A percentile compares a stretch with the other conserved stretches of the same genome.
Evolutionary conservation across 768 basidiomycete genomes (phyloP).

Genomic region (Suillus hirtellus): DNA sequence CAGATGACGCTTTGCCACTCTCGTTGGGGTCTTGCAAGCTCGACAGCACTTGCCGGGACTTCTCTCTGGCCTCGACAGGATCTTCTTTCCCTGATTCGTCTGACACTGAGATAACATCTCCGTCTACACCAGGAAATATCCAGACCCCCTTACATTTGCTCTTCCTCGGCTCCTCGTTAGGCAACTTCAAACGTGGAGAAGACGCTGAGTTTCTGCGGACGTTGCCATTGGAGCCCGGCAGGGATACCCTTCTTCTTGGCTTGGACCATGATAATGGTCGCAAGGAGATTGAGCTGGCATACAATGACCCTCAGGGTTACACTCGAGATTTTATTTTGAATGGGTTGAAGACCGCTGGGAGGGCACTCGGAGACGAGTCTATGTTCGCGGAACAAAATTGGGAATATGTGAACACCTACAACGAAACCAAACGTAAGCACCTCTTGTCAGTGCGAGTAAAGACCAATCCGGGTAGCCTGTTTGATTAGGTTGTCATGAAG

Average conservation of each 20-base stretch:
- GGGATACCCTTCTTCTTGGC: constrained; percentile 88
- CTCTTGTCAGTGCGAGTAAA: constrained; percentile 1
- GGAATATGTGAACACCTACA: constrained; percentile 67
- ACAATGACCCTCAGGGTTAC: constrained; percentile 77
- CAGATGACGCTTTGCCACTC: constrained; percentile 7
- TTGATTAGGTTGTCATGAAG: constrained; percentile 75
- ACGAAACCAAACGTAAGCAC: constrained; percentile 51
- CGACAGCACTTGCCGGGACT: constrained; percentile 24
- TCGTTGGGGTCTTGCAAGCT: constrained; percentile 15
- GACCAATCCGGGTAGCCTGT: neutral
- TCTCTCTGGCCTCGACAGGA: constrained; percentile 41
- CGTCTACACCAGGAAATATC: constrained; percentile 48
- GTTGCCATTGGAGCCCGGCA: constrained; percentile 74
- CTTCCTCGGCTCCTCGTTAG: constrained; percentile 90
- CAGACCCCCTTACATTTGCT: constrained; percentile 73
- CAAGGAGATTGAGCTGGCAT: constrained; percentile 76
- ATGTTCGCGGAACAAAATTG: constrained; percentile 69
- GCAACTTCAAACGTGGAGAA: constrained; percentile 79
- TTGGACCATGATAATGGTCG: constrained; percentile 81
- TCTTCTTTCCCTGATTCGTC: constrained; percentile 23
- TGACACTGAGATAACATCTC: constrained; percentile 20
- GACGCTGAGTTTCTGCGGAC: constrained; percentile 74
- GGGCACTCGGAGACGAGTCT: constrained; percentile 62
- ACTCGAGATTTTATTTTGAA: constrained; percentile 85
- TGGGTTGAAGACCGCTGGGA: constrained; percentile 69